Conservation (phyloP, 768 basidiomycete species). For the Suillus subaureus region DNA sequence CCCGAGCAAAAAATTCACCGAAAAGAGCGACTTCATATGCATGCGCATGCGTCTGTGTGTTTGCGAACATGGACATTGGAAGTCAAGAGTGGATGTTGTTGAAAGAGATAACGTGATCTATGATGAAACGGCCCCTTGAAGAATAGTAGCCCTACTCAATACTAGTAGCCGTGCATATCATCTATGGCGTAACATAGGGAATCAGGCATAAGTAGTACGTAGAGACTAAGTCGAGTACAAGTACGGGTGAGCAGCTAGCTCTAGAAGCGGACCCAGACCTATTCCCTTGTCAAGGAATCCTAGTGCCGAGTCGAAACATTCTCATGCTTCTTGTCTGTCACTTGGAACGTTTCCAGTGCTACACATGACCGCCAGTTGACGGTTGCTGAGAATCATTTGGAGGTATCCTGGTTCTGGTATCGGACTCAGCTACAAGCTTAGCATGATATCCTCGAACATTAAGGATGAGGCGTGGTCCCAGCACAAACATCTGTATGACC, state of each 20-base stretch:
- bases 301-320: not conserved
- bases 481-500: not conserved
- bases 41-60: conserved; percentile 41
- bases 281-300: not conserved
- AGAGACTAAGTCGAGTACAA: not conserved
- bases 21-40: conserved; percentile 82
- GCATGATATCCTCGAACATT: not conserved
- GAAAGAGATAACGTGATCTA: not conserved
- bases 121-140: no score
- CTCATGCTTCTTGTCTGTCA: not conserved
- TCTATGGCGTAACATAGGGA: not conserved
- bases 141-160: no score
- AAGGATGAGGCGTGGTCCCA: conserved; percentile 3
- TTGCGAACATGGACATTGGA: conserved; percentile 21
- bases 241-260: not conserved
- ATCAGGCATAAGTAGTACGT: not conserved
- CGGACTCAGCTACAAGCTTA: not conserved
- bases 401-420: not conserved
- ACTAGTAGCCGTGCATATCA: no score
- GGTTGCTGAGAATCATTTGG: not conserved
- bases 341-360: not conserved
- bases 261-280: not conserved
- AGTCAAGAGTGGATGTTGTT: not conserved
- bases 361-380: not conserved
- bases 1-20: conserved; percentile 78